Conservation (phyloP, 2,329 filamentous ascomycete species). For the Huntiella bhutanensis region DNA sequence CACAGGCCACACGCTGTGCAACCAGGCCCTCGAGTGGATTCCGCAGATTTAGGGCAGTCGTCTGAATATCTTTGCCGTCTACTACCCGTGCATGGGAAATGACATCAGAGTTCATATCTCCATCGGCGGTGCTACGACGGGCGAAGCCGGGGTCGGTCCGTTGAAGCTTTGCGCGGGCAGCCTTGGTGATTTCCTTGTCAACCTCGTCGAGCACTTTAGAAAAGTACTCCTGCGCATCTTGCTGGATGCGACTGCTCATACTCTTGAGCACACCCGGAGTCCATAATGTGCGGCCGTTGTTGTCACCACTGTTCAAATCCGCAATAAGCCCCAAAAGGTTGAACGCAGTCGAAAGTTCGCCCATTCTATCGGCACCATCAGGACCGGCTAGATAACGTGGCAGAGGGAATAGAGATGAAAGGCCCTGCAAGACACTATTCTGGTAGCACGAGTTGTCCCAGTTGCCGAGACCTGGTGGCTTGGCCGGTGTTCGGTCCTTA, state of each 20-base stretch:
- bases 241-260: conserved; percentile 89
- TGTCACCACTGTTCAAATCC: conserved; percentile 48
- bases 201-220: conserved; percentile 74
- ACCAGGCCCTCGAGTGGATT: conserved; percentile 79
- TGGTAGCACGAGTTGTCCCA: conserved; percentile 95
- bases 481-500: background rate
- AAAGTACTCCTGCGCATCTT: conserved; percentile 95
- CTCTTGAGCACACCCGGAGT: conserved; percentile 66
- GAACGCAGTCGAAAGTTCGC: conserved; percentile 16
- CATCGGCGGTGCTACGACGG: conserved; percentile 19
- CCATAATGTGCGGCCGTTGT: conserved; percentile 64
- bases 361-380: conserved; percentile 14
- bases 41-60: conserved; percentile 23
- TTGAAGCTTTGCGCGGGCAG: conserved; percentile 14
- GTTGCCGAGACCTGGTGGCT: conserved; percentile 60
- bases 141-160: conserved; percentile 2
- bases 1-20: conserved; percentile 77
- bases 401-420: conserved; percentile 58
- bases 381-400: conserved; percentile 41
- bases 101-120: conserved; percentile 22
- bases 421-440: conserved; percentile 78
- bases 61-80: conserved; percentile 21
- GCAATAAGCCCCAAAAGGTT: conserved; percentile 45
- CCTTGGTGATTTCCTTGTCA: conserved; percentile 52
- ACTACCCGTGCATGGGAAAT: conserved; percentile 20